Base-by-base conservation (phyloP, 2,329 filamentous ascomycete species). In the Fusarium continuum region DNA sequence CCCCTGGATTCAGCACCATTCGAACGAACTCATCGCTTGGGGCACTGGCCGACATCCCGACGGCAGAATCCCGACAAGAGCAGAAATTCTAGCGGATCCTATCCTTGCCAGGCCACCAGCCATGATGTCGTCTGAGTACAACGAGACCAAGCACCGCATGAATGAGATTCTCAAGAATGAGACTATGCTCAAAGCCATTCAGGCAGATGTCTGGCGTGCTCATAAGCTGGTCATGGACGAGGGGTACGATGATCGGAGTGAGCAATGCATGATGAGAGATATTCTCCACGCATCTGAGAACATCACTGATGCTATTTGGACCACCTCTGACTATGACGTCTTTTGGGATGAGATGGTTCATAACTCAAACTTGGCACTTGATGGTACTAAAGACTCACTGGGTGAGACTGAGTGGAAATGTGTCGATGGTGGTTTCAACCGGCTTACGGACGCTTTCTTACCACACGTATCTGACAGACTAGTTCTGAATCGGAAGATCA, bases 1-100 rank as follows among this genome's bases (percentile, higher is more conserved):
- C 53, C 80, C 82, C 1, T 89, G 85, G 85, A 82, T 86, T 31
- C 85, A 89, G 1, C 45, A 52, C 13, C 41, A 50, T 16, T 52
- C 59, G 3, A 63, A 63, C 4, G 52, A 55, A 10, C 51, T 61
- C 10, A 40, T 61, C 2, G 56, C 56, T 4, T 56, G 35, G 28
- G 50, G 55, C 2, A 56, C 51, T 1, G 26, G 44, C 1, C 44
- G 55, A 2, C 52, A 52, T 14, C 39, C 25, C 0, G 39, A 58
- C 11, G 46, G 54, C 5, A 39, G 35, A 1, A 32, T 58, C 13
- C 54, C 56, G 5, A 58, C 44, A 1, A 41, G 43, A n/a, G 44
- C 46, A 6, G 53, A 63, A 25, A 49, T 45, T 6, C 10, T 47
- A 2, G 29, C 17, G 2, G 16, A 63, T 16, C 28, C 60, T 2